Evolutionary conservation across 306 rosid genomes (phyloP).

Genomic region (Fagus sylvatica): DNA sequence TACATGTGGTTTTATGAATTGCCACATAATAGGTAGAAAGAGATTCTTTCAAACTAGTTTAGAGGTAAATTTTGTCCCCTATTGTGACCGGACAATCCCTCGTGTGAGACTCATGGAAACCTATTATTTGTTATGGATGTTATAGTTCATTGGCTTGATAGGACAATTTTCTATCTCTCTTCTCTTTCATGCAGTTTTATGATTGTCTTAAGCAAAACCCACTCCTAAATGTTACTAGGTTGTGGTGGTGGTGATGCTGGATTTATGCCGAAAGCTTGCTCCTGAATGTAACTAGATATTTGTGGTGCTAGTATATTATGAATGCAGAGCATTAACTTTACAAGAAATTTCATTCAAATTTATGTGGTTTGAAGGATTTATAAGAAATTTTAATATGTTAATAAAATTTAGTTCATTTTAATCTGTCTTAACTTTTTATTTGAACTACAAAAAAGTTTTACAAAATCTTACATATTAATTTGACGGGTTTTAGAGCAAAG

Average conservation of each 20-base stretch:
- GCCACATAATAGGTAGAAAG: too few relatives aligned
- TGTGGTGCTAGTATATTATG: neutral
- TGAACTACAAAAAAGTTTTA: too few relatives aligned
- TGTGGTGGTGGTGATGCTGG: neutral
- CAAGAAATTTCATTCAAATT: conserved; percentile 2
- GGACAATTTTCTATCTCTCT: neutral
- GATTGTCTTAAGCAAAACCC: neutral
- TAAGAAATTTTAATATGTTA: too few relatives aligned
- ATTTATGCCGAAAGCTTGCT: neutral
- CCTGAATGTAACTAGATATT: neutral
- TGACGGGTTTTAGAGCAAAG: too few relatives aligned
- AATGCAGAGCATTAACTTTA: conserved; percentile 1
- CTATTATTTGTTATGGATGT: neutral
- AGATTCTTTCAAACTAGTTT: too few relatives aligned
- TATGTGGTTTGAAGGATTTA: conserved; percentile 41
- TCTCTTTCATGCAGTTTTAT: neutral
- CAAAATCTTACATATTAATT: too few relatives aligned
- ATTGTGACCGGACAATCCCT: neutral
- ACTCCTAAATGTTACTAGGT: neutral
- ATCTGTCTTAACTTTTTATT: too few relatives aligned
- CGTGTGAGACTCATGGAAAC: neutral
- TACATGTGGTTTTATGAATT: too few relatives aligned
- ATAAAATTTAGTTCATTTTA: too few relatives aligned
- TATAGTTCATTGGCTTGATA: neutral
- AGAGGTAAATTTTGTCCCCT: too few relatives aligned